phyloP scores from a whole-genome alignment of 2,329 filamentous ascomycete genomes.

The Aspergillus fischeri region DNA sequence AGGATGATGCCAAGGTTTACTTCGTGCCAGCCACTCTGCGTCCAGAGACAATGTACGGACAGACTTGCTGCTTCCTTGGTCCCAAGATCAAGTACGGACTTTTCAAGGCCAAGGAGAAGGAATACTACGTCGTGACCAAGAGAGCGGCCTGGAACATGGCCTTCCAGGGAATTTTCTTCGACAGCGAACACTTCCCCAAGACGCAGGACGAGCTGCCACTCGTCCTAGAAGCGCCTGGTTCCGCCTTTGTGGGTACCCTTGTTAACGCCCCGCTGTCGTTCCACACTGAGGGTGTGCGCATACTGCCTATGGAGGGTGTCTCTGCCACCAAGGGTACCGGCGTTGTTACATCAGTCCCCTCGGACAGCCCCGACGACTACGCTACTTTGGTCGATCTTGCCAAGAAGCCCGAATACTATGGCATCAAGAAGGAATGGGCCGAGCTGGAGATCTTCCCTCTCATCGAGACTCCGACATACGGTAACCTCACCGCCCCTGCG shows the following conservation, averaged over 20 bases:
- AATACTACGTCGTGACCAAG: slow-evolving; percentile 81
- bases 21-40: slow-evolving; percentile 88
- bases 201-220: slow-evolving; percentile 70
- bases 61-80: slow-evolving; percentile 92
- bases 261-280: slow-evolving; percentile 85
- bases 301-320: slow-evolving; percentile 93
- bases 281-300: slow-evolving; percentile 76
- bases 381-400: slow-evolving; percentile 80
- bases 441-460: slow-evolving; percentile 85
- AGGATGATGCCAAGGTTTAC: slow-evolving; percentile 74
- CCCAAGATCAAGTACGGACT: slow-evolving; percentile 86
- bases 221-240: slow-evolving; percentile 69
- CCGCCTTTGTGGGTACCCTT: slow-evolving; percentile 80
- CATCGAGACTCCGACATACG: slow-evolving; percentile 83
- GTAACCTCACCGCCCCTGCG: slow-evolving; percentile 75
- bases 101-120: slow-evolving; percentile 71
- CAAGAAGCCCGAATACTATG: slow-evolving; percentile 95
- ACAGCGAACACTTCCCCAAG: slow-evolving; percentile 42
- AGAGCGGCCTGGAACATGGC: slow-evolving; percentile 91
- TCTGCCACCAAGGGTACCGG: slow-evolving; percentile 92
- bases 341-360: slow-evolving; percentile 92
- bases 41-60: slow-evolving; percentile 98
- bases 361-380: slow-evolving; percentile 93
- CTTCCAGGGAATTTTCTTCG: slow-evolving; percentile 80
- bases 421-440: slow-evolving; percentile 95